Base-by-base conservation (phyloP, 75 land plant genomes). In the Pseudotsuga menziesii region DNA sequence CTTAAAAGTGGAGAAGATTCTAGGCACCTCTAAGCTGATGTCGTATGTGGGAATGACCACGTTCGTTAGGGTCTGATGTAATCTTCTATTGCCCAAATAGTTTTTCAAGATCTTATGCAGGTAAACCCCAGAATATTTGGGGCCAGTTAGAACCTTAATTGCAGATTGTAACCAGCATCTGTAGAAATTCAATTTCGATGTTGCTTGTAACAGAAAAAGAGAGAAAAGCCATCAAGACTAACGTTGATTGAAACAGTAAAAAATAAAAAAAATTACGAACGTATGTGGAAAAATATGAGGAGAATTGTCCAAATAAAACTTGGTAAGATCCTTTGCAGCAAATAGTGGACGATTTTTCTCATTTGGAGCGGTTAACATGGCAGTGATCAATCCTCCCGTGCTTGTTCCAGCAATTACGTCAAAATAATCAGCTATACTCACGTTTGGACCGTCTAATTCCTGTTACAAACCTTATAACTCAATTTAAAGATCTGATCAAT, bases 341-440 rank as follows among this genome's bases (percentile, higher is more conserved):
- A 75, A 78, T 12, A 87, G 84, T 36, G 90, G 90, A 7, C 89
- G 85, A 14, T 70, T 77, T 2, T 83, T 13, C 15, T 35, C 75
- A 61, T 88, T 76, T 15, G 90, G 90, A 16, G 85, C 82, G 1
- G 89, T 63, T 56, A 88, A 58, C 90, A 88, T 86, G 48, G 87
- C 81, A 9, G 90, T 67, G 19, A 88, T 77, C 9, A 86, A 69
- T 14, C 89, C 88, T 23, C 90, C 90, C 2, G 90, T 86, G 81
- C 90, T 88, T 54, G 88, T 86, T n/a, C 90, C 90, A 4, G 90
- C 78, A 4, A 88, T 76, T 14, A 86, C 83, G 76, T 88, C 90
- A 76, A 88, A 88, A 59, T 88, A 88, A 60, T 86, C 89, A 3
- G 89, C 90, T 12, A 88, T 41, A 36, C 89, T 75, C 4, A 66